phyloP scores from a whole-genome alignment of 164 flowering plant species.

The Vitis cinerea region DNA sequence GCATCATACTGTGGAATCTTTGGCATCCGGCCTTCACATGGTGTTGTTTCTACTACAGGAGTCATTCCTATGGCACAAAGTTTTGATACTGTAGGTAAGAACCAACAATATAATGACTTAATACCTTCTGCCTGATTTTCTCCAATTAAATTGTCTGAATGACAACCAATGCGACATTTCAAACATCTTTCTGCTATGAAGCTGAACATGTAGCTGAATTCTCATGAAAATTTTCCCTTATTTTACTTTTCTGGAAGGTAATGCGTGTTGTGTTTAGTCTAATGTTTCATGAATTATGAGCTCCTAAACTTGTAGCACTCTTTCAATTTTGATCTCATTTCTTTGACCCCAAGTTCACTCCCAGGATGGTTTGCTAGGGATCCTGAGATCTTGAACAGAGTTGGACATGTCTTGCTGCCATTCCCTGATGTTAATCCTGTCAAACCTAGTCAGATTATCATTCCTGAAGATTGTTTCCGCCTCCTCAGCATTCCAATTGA shows the following conservation, averaged over 20 bases:
- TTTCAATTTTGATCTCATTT: background rate
- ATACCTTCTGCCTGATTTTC: no score
- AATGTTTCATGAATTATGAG: no score
- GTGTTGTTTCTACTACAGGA: conserved; percentile 57
- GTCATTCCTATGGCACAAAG: conserved; percentile 93
- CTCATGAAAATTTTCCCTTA: no score
- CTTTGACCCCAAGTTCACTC: conserved; percentile 13
- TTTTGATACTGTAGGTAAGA: conserved; percentile 91
- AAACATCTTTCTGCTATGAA: no score
- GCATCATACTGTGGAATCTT: conserved; percentile 85
- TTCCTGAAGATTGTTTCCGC: conserved; percentile 84
- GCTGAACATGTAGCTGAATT: no score
- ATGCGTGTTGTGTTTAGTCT: no score
- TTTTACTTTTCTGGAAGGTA: no score
- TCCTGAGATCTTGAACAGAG: conserved; percentile 57
- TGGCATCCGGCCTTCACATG: conserved; percentile 94
- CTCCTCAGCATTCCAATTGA: conserved; percentile 56
- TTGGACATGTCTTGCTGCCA: conserved; percentile 67
- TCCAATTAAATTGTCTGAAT: no score
- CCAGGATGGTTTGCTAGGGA: conserved; percentile 96
- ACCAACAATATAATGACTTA: background rate
- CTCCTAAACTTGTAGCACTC: background rate
- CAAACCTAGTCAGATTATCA: conserved; percentile 47
- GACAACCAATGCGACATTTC: no score
- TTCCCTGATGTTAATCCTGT: conserved; percentile 22